Evolutionary conservation across 257 asterid species (phyloP), one percentile per base, ranked within the genome.

Genomic region (Fraxinus excelsior): DNA sequence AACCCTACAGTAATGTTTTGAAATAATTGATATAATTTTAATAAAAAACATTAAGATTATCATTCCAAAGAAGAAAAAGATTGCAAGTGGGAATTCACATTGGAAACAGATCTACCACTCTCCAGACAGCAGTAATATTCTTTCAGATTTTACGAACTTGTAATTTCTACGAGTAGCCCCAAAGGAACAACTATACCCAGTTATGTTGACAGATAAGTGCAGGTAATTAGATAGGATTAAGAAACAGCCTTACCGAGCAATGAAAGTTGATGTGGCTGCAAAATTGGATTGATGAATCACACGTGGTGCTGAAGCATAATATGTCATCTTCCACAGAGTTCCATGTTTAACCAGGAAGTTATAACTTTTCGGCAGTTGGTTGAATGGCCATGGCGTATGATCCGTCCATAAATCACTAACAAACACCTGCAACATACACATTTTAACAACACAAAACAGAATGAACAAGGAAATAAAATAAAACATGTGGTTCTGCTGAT

Each of bases 301-400:
- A 35, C 98, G 98, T 0, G 99, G 99, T 56, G 97, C 86, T 51
- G 99, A 74, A 74, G 93, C 98, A 86, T 96, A 89, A 80, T 96
- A 96, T 32, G 99, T 77, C 97, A 96, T 87, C 81, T 77, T 93
- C 99, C 99, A 96, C 75, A 96, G 81, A 51, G 93, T 78, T 5
- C 97, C 97, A 70, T 96, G 98, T 85, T 96, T 96, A 80, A 96
- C 99, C 65, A 96, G 93, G 85, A 96, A 96, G 85, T 92, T 96
- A 75, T 96, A 96, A 85, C 97, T 96, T 86, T 87, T 91, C 3
- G 99, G 98, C 80, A 96, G 78, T 86, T 96, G 99, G 86, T 96
- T 96, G 80, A 96, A 96, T 56, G 99, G 99, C 99, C 99, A 96
- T 7, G 99, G 99, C 16, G 99, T 96, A 62, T 96, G 99, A 79